Evolutionary conservation across 257 asterid genomes (phyloP).

Genomic region (Verbena officinalis): DNA sequence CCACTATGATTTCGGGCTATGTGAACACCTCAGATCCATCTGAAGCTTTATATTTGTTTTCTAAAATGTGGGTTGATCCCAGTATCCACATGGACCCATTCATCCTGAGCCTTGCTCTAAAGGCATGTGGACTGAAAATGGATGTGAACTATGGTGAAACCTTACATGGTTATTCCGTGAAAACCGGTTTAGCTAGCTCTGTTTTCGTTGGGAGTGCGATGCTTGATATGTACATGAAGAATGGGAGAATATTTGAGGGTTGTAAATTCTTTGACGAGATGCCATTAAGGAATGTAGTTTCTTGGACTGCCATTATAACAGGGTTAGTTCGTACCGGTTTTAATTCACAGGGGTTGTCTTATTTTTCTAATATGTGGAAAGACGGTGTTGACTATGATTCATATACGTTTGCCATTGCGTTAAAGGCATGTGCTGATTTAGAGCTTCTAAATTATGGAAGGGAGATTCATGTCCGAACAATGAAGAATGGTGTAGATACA

Average conservation of each 20-base stretch:
- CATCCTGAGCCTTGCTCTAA: slow-evolving; percentile 73
- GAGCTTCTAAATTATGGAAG: slow-evolving; percentile 59
- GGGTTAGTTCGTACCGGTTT: slow-evolving; percentile 82
- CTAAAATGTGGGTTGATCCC: slow-evolving; percentile 52
- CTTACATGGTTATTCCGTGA: slow-evolving; percentile 64
- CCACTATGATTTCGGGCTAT: slow-evolving; percentile 79
- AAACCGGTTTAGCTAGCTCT: slow-evolving; percentile 59
- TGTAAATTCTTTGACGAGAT: slow-evolving; percentile 68
- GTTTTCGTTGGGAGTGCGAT: slow-evolving; percentile 84
- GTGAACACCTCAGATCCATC: slow-evolving; percentile 53
- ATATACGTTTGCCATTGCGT: slow-evolving; percentile 74
- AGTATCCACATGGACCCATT: slow-evolving; percentile 67
- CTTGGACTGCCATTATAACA: slow-evolving; percentile 91
- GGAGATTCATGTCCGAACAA: slow-evolving; percentile 73
- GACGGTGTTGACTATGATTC: slow-evolving; percentile 71
- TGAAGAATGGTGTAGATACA: slow-evolving; percentile 63
- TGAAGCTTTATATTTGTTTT: slow-evolving; percentile 77
- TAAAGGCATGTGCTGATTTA: slow-evolving; percentile 86
- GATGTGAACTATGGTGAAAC: slow-evolving; percentile 51
- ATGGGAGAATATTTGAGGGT: slow-evolving; percentile 62
- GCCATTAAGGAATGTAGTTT: slow-evolving; percentile 84
- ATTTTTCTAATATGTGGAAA: slow-evolving; percentile 72
- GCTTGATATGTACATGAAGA: slow-evolving; percentile 83
- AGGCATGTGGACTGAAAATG: slow-evolving; percentile 64
- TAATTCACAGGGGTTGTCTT: slow-evolving; percentile 52